Base-by-base conservation (phyloP, 2,329 filamentous ascomycete genomes). In the Cryphonectria parasitica region DNA sequence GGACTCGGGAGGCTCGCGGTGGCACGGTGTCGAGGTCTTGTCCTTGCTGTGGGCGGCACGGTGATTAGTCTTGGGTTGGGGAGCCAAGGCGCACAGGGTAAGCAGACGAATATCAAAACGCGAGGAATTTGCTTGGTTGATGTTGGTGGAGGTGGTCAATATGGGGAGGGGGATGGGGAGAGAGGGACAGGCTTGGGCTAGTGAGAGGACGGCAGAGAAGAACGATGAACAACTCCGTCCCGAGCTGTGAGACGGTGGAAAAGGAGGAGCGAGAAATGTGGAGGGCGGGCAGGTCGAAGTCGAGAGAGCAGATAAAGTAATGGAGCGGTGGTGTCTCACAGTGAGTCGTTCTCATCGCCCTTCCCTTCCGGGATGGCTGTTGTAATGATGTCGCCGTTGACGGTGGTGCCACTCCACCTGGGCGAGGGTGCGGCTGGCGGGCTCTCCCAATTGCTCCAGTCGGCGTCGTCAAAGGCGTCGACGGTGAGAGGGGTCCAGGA, bases 401-500 rank as follows among this genome's bases (percentile, higher is more conserved):
- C 83, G 13, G 87, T 89, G 71, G 86, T 90, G 60, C 88, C 89
- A 78, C 89, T 91, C 89, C 89, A 91, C 72, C 89, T 83, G 22
- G 88, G 84, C 22, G 87, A 87, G 77, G 87, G 87, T 54, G 77
- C 78, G 22, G 34, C 22, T 34, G 82, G 83, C 2, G 88, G 86
- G 45, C 81, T 83, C 58, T 91, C 89, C 89, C 89, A 91, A 78
- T 86, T 90, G 10, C 86, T 84, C 89, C 89, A 91, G 78, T 89
- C 88, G 74, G 85, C 87, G 75, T 90, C 89, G 73, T 90, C 85
- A 69, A 87, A 81, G 60, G 83, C 82, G 73, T 89, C 87, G 64
- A 88, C 83, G 1, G 85, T 84, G 64, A 89, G 80, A 2, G 87
- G 87, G 28, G 86, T 88, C 86, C 86, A 89, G 31, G 88, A 89